Evolutionary conservation across 1,284 basidiomycete genomes (phyloP), one percentile per base, ranked within the genome.

Genomic region (Neolentinus lepideus): DNA sequence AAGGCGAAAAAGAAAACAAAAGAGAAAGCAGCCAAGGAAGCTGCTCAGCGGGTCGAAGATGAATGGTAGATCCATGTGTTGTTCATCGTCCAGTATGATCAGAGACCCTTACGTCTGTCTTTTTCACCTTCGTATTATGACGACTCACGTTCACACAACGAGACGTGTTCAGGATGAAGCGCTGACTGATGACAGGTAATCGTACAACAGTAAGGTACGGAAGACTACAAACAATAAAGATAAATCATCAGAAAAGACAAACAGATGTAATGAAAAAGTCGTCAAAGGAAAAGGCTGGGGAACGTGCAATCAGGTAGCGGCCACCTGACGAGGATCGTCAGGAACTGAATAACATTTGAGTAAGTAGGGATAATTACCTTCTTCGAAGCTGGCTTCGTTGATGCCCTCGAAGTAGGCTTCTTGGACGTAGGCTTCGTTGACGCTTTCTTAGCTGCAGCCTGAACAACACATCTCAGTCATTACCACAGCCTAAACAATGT

Each of bases 1-100:
- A 90, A 88, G 65, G 80, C 81, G 4, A 84, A 78, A 71, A 88
- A 81, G 67, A 85, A 80, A 65, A 75, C 73, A 6, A 72, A 67
- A 56, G 65, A 69, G 61, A 70, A 67, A 57, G 59, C 64, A 21
- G 55, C 59, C 46, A 55, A 63, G 55, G 45, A 56, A 50, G 62
- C 66, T 25, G 56, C 61, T 16, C 58, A 58, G 35, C 22, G 51
- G n/a, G n/a, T n/a, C 27, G 55, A 54, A 22, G 47, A 50, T 4
- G 47, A 50, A 6, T 10, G n/a, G 6, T n/a, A 50, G 22, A 16
- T n/a, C 4, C 6, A n/a, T 9, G 4, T 50, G 47, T 50, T 21
- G 6, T 22, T 26, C 38, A 21, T 25, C 22, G 24, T 50, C 24
- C 16, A 19, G 6, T 46, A 16, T 46, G 19, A 25, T 46, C 43